Evolutionary conservation across 768 basidiomycete genomes (phyloP), one percentile per base, ranked within the genome.

Genomic region (Lactifluus pinguis): DNA sequence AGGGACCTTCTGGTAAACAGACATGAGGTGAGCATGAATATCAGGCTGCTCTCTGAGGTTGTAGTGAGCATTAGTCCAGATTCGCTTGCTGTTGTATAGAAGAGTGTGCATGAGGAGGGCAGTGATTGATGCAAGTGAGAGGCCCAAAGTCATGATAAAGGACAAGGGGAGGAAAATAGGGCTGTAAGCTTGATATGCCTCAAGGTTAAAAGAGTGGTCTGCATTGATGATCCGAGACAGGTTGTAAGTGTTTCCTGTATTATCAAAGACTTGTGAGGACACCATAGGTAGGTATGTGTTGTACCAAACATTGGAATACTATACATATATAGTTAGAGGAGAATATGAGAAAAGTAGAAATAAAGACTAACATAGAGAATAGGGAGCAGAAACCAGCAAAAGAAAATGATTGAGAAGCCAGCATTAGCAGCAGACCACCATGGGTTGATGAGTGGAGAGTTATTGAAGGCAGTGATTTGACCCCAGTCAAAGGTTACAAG

Each of bases 401-500:
- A 98, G 72, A 86, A 95, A 74, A 92, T 89, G 29, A 95, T 49
- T 41, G 92, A 82, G 72, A 98, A 95, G 7, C 92, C 92, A 38
- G 78, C 66, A 71, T 98, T 93, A 21, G 87, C 89, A 71, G 91
- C 82, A 3, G 94, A 94, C 95, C 95, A 98, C 95, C 95, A 62
- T 6, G 61, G 61, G 2, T 39, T 34, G 13, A 50, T 17, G 21
- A 62, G 61, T 17, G 89, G 88, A 36, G 83, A 83, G 6, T 80
- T 82, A 57, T 84, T 79, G 79, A 80, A 89, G 14, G 55, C 51
- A 11, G 79, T 66, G 52, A 89, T 83, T 69, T 89, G 81, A 11
- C 73, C 79, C 95, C 95, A 98, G 73, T 98, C 95, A 71, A 97
- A 97, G 1, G 93, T 95, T 60, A 98, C 70, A 59, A 88, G 69